Evolutionary conservation across 1,139 yeast genomes (phyloP), one percentile per base, ranked within the genome.

Genomic region (Pichia sp.): DNA sequence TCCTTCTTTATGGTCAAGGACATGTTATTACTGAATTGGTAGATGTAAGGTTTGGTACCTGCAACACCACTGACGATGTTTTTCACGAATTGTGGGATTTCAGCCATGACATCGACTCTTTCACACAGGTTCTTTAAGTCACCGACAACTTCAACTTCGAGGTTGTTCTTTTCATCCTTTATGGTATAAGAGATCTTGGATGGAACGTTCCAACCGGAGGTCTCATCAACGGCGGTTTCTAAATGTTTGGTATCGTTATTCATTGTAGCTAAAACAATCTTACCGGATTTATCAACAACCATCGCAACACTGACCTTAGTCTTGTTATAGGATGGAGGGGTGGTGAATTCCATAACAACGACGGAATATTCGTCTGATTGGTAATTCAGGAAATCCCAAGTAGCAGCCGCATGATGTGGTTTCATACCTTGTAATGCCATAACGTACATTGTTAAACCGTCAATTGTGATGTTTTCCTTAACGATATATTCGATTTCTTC

Each of bases 361-460:
- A 88, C 95, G 34, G 93, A 75, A 59, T 76, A 73, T 36, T 81
- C 72, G 42, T 81, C 77, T 21, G 95, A 85, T 64, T 89, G 96
- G 76, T 87, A 91, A 68, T 88, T 87, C 57, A 88, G 70, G 67
- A 93, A 93, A 69, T 93, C 94, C 99, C 99, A 93, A 21, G 90
- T 71, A 55, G 95, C 88, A 48, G 99, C 99, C 32, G 97, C 97
- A 68, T 93, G 99, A 67, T 93, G 98, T 14, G 99, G 99, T 69
- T 93, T 93, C 98, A 93, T 91, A 53, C 98, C 98, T 72, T 93
- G 99, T 58, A 90, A 71, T n/a, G 99, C 99, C 95, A 88, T 85
- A 43, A 93, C 96, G 65, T 83, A 90, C 96, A 91, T 85, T 48
- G 60, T 57, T 11, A 56, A 37, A 28, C 58, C 61, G 35, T 59